Conservation (phyloP, 306 rosid genomes). For the Sechiopsis laciniata region DNA sequence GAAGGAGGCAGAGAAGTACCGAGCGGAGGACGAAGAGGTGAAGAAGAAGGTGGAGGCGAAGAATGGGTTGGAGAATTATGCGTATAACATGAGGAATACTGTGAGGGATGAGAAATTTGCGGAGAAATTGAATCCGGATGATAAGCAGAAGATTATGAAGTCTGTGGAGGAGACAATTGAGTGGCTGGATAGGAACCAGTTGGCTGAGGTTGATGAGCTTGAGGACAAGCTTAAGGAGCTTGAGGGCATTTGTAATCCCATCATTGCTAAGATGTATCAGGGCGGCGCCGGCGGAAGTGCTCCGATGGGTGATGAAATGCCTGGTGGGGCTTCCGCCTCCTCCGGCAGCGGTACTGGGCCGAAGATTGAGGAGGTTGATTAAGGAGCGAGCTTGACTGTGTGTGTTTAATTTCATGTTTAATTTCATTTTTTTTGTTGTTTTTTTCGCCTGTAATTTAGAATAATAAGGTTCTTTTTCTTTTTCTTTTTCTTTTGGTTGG, state of each 20-base stretch:
- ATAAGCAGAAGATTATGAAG: constrained; percentile 62
- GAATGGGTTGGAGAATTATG: constrained; percentile 74
- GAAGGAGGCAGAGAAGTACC: constrained; percentile 74
- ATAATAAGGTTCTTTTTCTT: neutral
- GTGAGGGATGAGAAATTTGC: constrained; percentile 63
- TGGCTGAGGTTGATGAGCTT: constrained; percentile 77
- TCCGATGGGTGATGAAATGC: constrained; percentile 27
- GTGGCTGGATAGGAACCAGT: constrained; percentile 72
- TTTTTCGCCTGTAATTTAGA: neutral
- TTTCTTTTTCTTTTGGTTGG: neutral
- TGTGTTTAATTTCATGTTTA: neutral
- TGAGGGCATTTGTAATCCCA: constrained; percentile 68
- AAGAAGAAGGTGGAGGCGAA: constrained; percentile 84
- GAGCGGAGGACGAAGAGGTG: constrained; percentile 76
- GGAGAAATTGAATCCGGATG: constrained; percentile 43
- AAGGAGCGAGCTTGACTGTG: too few species aligned
- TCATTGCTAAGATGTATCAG: constrained; percentile 68
- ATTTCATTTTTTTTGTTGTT: neutral
- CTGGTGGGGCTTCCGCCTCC: constrained; percentile 25
- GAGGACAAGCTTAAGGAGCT: constrained; percentile 72
- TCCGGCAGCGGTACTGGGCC: constrained; percentile 58
- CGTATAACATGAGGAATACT: constrained; percentile 77
- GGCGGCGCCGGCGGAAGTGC: constrained; percentile 30
- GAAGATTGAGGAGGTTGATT: constrained; percentile 83
- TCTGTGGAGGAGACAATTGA: constrained; percentile 54